Evolutionary conservation across 1,139 yeast genomes (phyloP).

Genomic region (Tardiomyces blankii): DNA sequence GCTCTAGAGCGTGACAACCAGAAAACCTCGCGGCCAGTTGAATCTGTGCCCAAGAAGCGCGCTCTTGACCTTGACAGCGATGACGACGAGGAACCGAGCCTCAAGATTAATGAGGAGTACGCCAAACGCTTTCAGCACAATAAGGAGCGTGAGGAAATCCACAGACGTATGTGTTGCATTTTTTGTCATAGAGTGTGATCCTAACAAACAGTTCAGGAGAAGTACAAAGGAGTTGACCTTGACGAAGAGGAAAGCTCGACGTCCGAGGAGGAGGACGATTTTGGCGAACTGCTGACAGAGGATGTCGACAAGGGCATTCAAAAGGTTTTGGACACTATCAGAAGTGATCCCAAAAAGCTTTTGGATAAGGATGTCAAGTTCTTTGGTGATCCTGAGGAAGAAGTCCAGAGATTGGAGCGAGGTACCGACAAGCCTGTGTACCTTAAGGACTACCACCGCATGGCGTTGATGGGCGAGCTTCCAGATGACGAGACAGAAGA

Average conservation of each 20-base stretch:
- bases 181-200: conserved; percentile 11
- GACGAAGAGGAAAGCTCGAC: conserved; percentile 24
- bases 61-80: background rate
- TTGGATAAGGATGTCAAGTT: conserved; percentile 59
- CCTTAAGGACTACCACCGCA: conserved; percentile 86
- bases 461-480: conserved; percentile 56
- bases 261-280: conserved; percentile 84
- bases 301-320: conserved; percentile 75
- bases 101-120: conserved; percentile 18
- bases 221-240: conserved; percentile 20
- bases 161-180: conserved; percentile 7
- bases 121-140: conserved; percentile 25
- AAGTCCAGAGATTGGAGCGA: conserved; percentile 13
- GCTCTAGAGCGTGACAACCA: conserved; percentile 14
- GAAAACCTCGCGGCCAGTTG: background rate
- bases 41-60: background rate
- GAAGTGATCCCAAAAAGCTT: conserved; percentile 49
- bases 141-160: conserved; percentile 24
- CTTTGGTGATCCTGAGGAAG: conserved; percentile 53
- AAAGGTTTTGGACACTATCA: conserved; percentile 60
- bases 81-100: conserved; percentile 8
- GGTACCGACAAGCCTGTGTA: conserved; percentile 60
- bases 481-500: conserved; percentile 33
- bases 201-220: conserved; percentile 19
- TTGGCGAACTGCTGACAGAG: conserved; percentile 76